A percentile compares a stretch with the other conserved stretches of the same genome.
phyloP scores from a whole-genome alignment of 441 rosid species.

The Metrosideros polymorpha region DNA sequence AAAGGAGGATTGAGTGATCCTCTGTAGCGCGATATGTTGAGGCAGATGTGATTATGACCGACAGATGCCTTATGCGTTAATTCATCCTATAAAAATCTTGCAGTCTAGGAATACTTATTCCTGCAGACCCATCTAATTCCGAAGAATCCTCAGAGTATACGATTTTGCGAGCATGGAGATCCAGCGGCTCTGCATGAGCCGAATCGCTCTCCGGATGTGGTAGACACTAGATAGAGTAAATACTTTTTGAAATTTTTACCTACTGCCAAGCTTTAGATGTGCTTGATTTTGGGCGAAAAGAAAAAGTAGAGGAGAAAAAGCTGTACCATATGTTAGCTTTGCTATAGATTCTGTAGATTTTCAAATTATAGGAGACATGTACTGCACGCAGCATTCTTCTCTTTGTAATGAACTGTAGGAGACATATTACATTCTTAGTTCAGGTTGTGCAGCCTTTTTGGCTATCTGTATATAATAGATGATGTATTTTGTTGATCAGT shows the following conservation, averaged over 20 bases:
- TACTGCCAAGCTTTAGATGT: neutral
- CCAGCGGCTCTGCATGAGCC: neutral
- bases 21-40: neutral
- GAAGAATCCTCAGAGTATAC: neutral
- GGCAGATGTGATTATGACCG: neutral
- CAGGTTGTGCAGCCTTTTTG: neutral
- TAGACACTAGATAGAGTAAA: neutral
- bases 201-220: neutral
- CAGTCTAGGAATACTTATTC: neutral
- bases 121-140: neutral
- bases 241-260: neutral
- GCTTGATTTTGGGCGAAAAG: neutral
- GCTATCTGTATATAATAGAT: no score
- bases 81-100: neutral
- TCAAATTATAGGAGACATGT: neutral
- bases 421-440: neutral
- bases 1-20: neutral
- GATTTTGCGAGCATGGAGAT: neutral
- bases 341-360: neutral
- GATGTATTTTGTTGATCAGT: neutral
- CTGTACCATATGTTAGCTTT: neutral
- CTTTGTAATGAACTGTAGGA: neutral
- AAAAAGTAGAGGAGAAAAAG: neutral
- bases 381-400: neutral
- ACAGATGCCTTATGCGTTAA: neutral